Percentiles rank a stretch among this genome's conserved stretches.
Evolutionary conservation across 2,329 filamentous ascomycete species (phyloP).

Genomic region (Berkeleyomyces rouxiae): DNA sequence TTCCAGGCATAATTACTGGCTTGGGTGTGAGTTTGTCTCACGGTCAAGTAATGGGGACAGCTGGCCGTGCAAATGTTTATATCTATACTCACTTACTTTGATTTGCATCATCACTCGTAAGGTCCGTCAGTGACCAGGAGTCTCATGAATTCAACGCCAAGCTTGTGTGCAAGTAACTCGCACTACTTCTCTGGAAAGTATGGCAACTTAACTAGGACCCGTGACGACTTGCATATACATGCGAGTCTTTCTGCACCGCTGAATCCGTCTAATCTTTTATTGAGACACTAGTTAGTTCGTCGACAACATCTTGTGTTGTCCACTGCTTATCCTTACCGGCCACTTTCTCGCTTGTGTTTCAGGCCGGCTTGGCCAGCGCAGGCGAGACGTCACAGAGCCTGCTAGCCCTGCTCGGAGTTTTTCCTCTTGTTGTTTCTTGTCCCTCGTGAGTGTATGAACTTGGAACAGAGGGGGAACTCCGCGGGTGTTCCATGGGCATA

Average conservation of each 20-base stretch:
- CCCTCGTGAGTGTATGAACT: not conserved
- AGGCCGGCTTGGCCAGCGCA: not conserved
- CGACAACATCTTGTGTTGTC: not conserved
- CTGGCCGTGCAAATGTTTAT: too few species aligned
- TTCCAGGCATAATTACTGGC: too few species aligned
- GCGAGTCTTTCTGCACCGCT: not conserved
- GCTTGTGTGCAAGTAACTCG: too few species aligned
- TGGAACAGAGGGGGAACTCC: not conserved
- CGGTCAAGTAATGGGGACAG: too few species aligned
- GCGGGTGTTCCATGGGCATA: not conserved
- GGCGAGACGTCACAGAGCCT: not conserved
- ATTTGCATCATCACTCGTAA: too few species aligned
- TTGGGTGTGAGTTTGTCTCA: too few species aligned
- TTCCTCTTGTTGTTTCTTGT: not conserved
- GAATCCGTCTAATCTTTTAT: not conserved
- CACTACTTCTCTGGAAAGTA: too few species aligned
- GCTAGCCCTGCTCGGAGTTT: not conserved
- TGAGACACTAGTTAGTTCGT: not conserved
- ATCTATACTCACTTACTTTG: too few species aligned
- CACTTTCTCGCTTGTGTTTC: not conserved
- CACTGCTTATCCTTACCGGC: not conserved
- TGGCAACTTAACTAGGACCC: too few species aligned
- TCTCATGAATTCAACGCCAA: too few species aligned
- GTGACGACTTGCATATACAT: too few species aligned
- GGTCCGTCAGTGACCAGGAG: too few species aligned